A percentile compares a stretch with the other conserved stretches of the same genome.
Evolutionary conservation across 1,139 yeast species (phyloP).

Genomic region (Sugiyamaella paludigena): DNA sequence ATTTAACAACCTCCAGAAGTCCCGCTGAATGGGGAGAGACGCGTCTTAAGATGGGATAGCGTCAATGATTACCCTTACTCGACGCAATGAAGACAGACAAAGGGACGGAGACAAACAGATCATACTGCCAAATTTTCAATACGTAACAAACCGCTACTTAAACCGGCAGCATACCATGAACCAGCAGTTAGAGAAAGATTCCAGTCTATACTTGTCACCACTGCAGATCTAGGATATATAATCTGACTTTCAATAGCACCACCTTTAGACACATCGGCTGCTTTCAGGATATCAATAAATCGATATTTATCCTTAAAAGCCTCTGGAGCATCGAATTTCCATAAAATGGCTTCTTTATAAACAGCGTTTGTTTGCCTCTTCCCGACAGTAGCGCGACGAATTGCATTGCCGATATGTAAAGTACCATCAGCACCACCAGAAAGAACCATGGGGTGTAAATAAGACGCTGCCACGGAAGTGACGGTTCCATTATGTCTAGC

Average conservation of each 20-base stretch:
- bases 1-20: neutral
- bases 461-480: slow-evolving; percentile 43
- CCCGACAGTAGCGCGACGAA: slow-evolving; percentile 44
- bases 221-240: slow-evolving; percentile 52
- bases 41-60: too few species aligned
- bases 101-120: too few species aligned
- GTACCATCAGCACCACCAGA: slow-evolving; percentile 66
- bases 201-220: slow-evolving; percentile 61
- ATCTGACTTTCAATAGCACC: slow-evolving; percentile 25
- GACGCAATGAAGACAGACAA: too few species aligned
- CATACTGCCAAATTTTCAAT: slow-evolving; percentile 44
- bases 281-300: slow-evolving; percentile 32
- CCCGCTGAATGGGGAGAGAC: too few species aligned
- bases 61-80: too few species aligned
- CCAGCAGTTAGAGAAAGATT: slow-evolving; percentile 51
- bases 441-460: slow-evolving; percentile 58
- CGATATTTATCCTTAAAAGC: slow-evolving; percentile 37
- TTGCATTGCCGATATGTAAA: slow-evolving; percentile 43
- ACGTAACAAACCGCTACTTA: slow-evolving; percentile 63
- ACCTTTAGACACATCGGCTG: slow-evolving; percentile 26
- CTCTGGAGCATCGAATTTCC: slow-evolving; percentile 27
- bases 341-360: slow-evolving; percentile 30
- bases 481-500: slow-evolving; percentile 43
- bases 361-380: slow-evolving; percentile 38
- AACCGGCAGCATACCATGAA: slow-evolving; percentile 65